These are phyloP conservation scores for Elsinoe australis DNA, from an alignment of 2,329 filamentous ascomycete genomes.

Conservation along the genomic window DNA sequence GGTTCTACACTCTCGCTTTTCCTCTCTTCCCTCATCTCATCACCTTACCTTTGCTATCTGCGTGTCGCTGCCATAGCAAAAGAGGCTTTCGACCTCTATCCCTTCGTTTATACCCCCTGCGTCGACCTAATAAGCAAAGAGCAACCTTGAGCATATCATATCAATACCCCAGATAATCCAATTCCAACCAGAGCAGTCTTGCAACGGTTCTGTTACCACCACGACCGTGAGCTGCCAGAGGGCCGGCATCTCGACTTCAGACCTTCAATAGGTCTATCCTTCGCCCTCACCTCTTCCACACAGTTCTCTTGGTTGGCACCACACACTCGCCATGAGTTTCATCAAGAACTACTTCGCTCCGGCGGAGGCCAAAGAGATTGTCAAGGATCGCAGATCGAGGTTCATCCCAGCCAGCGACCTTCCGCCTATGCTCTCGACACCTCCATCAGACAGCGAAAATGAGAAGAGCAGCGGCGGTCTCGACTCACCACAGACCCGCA, in stretches of 20 bases:
- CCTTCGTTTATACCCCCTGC: slow-evolving; percentile 4
- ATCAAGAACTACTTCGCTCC: slow-evolving; percentile 21
- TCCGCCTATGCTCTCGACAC: slow-evolving; percentile 5
- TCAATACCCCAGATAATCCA: slow-evolving; percentile 6
- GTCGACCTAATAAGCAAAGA: neutral
- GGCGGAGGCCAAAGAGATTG: slow-evolving; percentile 15
- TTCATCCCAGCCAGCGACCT: slow-evolving; percentile 9
- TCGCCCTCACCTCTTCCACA: slow-evolving; percentile 5
- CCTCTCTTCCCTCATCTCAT: slow-evolving; percentile 5
- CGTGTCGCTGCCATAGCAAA: neutral
- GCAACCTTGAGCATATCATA: neutral
- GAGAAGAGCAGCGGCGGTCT: slow-evolving; percentile 3
- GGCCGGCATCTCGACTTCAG: slow-evolving; percentile 10
- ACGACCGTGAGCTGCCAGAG: slow-evolving; percentile 14
- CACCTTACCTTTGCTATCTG: slow-evolving; percentile 3
- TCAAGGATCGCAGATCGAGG: slow-evolving; percentile 12
- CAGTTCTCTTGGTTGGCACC: neutral
- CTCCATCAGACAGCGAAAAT: slow-evolving; percentile 14
- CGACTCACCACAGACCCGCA: slow-evolving; percentile 11
- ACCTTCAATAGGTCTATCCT: slow-evolving; percentile 5
- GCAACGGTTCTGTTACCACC: slow-evolving; percentile 15
- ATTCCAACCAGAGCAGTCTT: slow-evolving; percentile 5
- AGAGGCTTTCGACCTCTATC: slow-evolving; percentile 6
- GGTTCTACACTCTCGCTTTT: slow-evolving; percentile 13
- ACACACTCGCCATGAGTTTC: slow-evolving; percentile 18